Conservation (phyloP, 768 basidiomycete genomes). For the Boletus tylopilopsis region DNA sequence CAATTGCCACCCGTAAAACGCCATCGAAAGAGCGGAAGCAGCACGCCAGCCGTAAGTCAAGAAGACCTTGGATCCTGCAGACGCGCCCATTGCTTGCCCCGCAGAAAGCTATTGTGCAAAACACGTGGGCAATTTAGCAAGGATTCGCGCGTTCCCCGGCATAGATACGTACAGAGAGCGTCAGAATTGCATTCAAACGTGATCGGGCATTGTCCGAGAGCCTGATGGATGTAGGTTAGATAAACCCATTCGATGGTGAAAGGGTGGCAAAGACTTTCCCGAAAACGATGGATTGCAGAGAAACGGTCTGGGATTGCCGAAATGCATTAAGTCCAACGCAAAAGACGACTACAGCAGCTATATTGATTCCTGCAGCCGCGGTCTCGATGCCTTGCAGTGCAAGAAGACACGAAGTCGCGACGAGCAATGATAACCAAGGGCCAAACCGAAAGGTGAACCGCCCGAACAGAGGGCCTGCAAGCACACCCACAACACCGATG, state of each 20-base stretch:
- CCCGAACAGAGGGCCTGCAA: slow-evolving; percentile 21
- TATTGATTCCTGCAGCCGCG: slow-evolving; percentile 34
- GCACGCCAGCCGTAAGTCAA: slow-evolving; percentile 37
- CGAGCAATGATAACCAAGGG: slow-evolving; percentile 39
- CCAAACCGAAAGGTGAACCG: slow-evolving; percentile 27
- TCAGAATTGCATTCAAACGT: slow-evolving; percentile 27
- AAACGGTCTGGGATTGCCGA: slow-evolving; percentile 37
- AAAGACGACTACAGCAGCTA: slow-evolving; percentile 35
- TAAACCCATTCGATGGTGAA: background rate
- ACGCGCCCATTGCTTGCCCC: slow-evolving; percentile 43
- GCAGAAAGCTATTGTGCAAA: slow-evolving; percentile 21
- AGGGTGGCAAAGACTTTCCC: slow-evolving; percentile 7
- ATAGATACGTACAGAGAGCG: slow-evolving; percentile 25
- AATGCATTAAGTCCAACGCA: slow-evolving; percentile 39
- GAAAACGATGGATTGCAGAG: slow-evolving; percentile 24
- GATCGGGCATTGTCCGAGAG: slow-evolving; percentile 26
- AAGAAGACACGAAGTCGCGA: slow-evolving; percentile 28
- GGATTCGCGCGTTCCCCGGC: too few relatives aligned
- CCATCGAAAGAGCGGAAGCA: slow-evolving; percentile 32
- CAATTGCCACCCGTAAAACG: slow-evolving; percentile 32
- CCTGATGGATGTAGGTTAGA: slow-evolving; percentile 12
- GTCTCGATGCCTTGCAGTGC: slow-evolving; percentile 32
- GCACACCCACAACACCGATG: slow-evolving; percentile 38
- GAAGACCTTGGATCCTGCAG: slow-evolving; percentile 38
- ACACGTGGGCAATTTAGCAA: background rate